Percentiles rank a stretch among this genome's conserved stretches.
Conservation (phyloP, 108 stramenopile species). For the Fistulifera pelliculosa region DNA sequence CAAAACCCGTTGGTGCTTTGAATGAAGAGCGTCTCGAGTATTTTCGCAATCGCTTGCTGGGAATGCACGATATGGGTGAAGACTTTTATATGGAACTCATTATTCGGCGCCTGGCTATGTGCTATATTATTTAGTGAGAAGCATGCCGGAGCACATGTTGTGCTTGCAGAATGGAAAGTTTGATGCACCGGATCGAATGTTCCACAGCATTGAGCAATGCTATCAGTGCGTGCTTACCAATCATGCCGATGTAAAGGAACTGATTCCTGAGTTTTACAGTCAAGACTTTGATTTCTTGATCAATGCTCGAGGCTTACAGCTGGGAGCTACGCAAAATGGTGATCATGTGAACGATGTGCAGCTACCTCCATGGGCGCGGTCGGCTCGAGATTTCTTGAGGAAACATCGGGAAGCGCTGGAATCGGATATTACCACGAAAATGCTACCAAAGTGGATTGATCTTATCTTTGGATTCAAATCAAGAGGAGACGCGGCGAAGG, state of each 20-base stretch:
- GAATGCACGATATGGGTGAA: conserved; percentile 61
- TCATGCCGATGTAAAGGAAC: conserved; percentile 96
- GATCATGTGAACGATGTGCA: conserved; percentile 80
- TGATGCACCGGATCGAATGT: conserved; percentile 95
- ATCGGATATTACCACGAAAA: conserved; percentile 73
- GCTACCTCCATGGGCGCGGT: conserved; percentile 87
- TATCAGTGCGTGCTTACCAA: conserved; percentile 79
- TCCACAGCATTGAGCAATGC: conserved; percentile 67
- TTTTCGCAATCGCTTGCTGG: conserved; percentile 73
- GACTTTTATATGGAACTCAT: conserved; percentile 94
- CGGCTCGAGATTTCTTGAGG: conserved; percentile 82
- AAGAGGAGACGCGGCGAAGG: conserved; percentile 77
- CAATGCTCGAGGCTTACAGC: conserved; percentile 83
- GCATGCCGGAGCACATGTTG: conserved; percentile 96
- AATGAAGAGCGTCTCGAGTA: conserved; percentile 79
- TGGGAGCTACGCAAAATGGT: conserved; percentile 88
- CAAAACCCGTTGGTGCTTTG: conserved; percentile 96
- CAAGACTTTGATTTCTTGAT: conserved; percentile 84
- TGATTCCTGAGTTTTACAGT: conserved; percentile 92
- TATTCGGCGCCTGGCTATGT: conserved; percentile 97
- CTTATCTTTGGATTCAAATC: conserved; percentile 92
- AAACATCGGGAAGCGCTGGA: conserved; percentile 89
- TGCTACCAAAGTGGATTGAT: conserved; percentile 95
- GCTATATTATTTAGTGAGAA: conserved; percentile 92
- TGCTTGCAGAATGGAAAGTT: conserved; percentile 97